phyloP scores from a whole-genome alignment of 768 basidiomycete genomes.

The Clitopilus hobsonii region DNA sequence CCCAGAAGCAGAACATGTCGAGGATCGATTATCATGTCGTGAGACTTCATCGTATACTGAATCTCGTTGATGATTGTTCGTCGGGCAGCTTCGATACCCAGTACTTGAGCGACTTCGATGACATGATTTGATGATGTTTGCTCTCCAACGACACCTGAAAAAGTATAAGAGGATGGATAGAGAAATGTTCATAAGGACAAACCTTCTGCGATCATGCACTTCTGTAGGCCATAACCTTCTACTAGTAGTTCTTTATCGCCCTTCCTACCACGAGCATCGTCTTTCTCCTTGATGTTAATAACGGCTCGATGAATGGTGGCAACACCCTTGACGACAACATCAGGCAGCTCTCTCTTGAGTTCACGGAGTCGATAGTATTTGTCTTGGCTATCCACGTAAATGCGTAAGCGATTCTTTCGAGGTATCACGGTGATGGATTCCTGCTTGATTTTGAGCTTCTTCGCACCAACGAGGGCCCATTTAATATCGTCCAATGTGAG shows the following conservation, averaged over 20 bases:
- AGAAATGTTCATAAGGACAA: slow-evolving; percentile 8
- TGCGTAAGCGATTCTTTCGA: slow-evolving; percentile 67
- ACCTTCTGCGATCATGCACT: slow-evolving; percentile 98
- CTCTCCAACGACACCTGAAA: slow-evolving; percentile 83
- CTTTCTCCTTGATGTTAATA: slow-evolving; percentile 92
- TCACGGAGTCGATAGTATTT: slow-evolving; percentile 83
- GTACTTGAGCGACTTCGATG: slow-evolving; percentile 89
- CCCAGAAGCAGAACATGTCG: slow-evolving; percentile 98
- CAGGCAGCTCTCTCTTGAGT: slow-evolving; percentile 77
- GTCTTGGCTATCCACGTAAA: slow-evolving; percentile 73
- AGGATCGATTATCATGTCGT: slow-evolving; percentile 98
- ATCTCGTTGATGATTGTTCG: slow-evolving; percentile 95
- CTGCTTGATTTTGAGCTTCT: slow-evolving; percentile 90
- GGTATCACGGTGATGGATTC: slow-evolving; percentile 80
- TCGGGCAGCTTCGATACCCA: slow-evolving; percentile 98
- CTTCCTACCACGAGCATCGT: slow-evolving; percentile 73
- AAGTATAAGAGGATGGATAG: neutral
- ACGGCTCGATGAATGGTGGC: slow-evolving; percentile 86
- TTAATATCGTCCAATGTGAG: slow-evolving; percentile 90
- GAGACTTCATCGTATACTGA: slow-evolving; percentile 93
- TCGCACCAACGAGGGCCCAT: slow-evolving; percentile 80
- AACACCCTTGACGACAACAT: slow-evolving; percentile 94
- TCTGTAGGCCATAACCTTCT: slow-evolving; percentile 94
- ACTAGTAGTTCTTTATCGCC: slow-evolving; percentile 90
- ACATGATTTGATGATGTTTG: slow-evolving; percentile 95